A percentile compares a stretch with the other conserved stretches of the same genome.
These are phyloP conservation scores for Nicotiana rustica DNA, from an alignment of 305 asterid species.

Conservation along the genomic window DNA sequence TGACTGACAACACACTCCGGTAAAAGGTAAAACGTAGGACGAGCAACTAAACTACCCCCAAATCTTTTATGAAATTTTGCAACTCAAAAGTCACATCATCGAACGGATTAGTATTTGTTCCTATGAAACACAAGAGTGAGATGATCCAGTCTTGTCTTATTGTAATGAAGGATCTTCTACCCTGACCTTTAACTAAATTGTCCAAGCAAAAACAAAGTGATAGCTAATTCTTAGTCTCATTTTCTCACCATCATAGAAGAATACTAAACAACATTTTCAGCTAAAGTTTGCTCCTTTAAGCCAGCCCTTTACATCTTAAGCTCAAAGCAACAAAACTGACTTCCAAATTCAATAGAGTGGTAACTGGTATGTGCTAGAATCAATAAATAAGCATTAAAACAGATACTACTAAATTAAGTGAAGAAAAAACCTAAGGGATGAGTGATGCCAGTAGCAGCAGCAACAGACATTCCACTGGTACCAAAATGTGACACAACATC, in stretches of 20 bases:
- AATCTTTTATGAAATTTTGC: not conserved
- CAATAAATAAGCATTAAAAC: not conserved
- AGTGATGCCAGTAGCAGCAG: slow-evolving; percentile 86
- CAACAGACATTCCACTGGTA: slow-evolving; percentile 88
- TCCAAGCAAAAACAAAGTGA: slow-evolving; percentile 13
- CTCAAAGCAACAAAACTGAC: slow-evolving; percentile 15
- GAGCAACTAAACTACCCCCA: not conserved
- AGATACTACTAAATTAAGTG: slow-evolving; percentile 4
- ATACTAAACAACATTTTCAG: slow-evolving; percentile 8
- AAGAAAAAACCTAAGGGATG: slow-evolving; percentile 83
- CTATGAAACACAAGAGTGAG: not conserved
- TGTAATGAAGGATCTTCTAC: not conserved
- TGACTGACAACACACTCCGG: not conserved
- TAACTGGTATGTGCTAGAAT: not conserved
- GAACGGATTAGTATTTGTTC: not conserved
- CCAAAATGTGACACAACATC: slow-evolving; percentile 74
- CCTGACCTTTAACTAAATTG: slow-evolving; percentile 20
- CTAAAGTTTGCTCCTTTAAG: slow-evolving; percentile 23
- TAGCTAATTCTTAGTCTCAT: slow-evolving; percentile 4
- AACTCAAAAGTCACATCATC: not conserved
- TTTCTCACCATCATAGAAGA: not conserved
- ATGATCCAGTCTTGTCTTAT: not conserved
- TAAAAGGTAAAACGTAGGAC: slow-evolving; percentile 19
- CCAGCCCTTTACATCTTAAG: not conserved
- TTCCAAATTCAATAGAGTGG: slow-evolving; percentile 22